Evolutionary conservation across 2,329 filamentous ascomycete genomes (phyloP).

Genomic region (Hypomyces rosellus): DNA sequence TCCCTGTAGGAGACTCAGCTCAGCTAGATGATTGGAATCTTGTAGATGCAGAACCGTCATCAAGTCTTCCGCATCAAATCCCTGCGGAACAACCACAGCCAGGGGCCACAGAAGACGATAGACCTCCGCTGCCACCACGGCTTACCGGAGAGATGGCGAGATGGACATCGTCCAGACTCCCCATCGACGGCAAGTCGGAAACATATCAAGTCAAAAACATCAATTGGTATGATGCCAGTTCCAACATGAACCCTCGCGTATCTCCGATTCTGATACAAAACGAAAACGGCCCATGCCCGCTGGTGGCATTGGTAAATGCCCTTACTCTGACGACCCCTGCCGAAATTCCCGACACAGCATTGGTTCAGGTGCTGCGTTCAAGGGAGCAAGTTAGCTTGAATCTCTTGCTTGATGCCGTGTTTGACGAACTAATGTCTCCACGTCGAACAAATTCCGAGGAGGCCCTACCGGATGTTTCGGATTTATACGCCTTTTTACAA

Average conservation of each 20-base stretch:
- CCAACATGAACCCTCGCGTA: conserved; percentile 56
- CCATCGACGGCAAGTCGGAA: conserved; percentile 51
- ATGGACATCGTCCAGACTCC: conserved; percentile 35
- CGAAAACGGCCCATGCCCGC: conserved; percentile 85
- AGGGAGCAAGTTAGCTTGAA: conserved; percentile 85
- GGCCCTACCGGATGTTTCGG: conserved; percentile 75
- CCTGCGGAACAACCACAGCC: conserved; percentile 8
- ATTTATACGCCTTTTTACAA: conserved; percentile 81
- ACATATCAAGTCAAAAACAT: conserved; percentile 93
- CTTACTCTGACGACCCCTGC: conserved; percentile 75
- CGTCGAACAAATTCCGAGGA: conserved; percentile 56
- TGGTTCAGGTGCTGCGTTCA: conserved; percentile 70
- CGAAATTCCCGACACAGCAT: conserved; percentile 54
- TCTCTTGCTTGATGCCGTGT: conserved; percentile 78
- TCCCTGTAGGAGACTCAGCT: conserved; percentile 13
- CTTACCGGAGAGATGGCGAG: conserved; percentile 21
- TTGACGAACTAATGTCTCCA: conserved; percentile 86
- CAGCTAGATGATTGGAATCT: conserved; percentile 45
- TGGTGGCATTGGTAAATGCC: conserved; percentile 90
- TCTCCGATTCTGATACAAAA: conserved; percentile 91
- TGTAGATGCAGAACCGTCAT: conserved; percentile 37
- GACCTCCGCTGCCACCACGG: conserved; percentile 35
- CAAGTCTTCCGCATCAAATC: conserved; percentile 11
- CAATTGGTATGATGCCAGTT: conserved; percentile 66
- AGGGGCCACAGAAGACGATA: conserved; percentile 13